Percentiles rank a stretch among this genome's conserved stretches.
phyloP scores from a whole-genome alignment of 306 rosid species.

The Malus orientalis region DNA sequence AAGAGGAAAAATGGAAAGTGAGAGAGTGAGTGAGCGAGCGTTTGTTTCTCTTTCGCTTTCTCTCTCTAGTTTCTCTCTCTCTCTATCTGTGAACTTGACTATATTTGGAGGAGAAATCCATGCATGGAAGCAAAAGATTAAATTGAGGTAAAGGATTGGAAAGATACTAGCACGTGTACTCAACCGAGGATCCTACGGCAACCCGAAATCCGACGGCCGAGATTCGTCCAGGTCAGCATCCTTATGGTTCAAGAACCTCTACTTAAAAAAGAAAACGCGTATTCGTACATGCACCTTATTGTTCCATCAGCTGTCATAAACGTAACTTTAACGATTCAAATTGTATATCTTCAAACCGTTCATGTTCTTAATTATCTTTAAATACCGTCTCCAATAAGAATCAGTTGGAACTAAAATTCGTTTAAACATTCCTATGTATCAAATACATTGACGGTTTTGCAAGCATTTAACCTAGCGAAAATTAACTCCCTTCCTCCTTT shows the following conservation, averaged over 20 bases:
- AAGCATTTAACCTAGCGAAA: neutral
- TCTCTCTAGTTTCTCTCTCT: neutral
- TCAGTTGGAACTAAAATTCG: too few species aligned
- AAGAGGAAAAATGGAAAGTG: slow-evolving; percentile 18
- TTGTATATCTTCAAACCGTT: too few species aligned
- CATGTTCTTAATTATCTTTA: neutral
- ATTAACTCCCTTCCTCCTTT: slow-evolving; percentile 37
- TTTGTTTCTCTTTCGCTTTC: slow-evolving; percentile 30
- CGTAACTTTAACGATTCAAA: too few species aligned
- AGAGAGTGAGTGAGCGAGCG: slow-evolving; percentile 41
- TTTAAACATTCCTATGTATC: too few species aligned
- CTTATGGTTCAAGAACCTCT: slow-evolving; percentile 22
- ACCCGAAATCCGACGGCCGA: slow-evolving; percentile 42
- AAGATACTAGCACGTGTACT: slow-evolving; percentile 78
- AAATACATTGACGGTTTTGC: too few species aligned
- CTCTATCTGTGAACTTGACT: slow-evolving; percentile 33
- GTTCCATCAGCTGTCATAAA: accelerated
- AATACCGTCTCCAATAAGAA: too few species aligned
- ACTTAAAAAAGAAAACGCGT: neutral
- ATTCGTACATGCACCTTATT: accelerated
- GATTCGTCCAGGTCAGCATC: slow-evolving; percentile 32
- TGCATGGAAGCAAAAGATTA: slow-evolving; percentile 79
- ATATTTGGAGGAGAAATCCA: slow-evolving; percentile 92
- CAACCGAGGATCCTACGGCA: slow-evolving; percentile 62
- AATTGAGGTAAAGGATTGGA: slow-evolving; percentile 24